Conservation (phyloP, 176 grass and related monocot species). For the Bothriochloa decipiens region DNA sequence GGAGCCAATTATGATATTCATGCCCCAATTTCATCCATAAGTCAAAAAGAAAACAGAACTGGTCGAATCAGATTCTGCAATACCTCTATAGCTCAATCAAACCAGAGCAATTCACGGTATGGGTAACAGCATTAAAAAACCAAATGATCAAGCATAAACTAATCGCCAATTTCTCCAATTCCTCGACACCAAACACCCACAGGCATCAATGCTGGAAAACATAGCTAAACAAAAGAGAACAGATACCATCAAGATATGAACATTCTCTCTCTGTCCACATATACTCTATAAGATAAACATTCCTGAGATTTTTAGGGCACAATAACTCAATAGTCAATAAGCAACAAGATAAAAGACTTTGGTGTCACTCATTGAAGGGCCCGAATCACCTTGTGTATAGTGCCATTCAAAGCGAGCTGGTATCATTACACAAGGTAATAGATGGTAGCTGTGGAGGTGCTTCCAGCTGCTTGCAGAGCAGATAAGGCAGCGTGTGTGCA, state of each 20-base stretch:
- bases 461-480: background rate
- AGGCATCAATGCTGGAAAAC: background rate
- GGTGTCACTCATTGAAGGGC: background rate
- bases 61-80: slow-evolving; percentile 3
- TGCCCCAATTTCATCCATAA: background rate
- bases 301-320: background rate
- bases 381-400: background rate
- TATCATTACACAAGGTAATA: background rate
- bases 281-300: background rate
- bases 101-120: background rate
- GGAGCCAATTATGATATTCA: background rate
- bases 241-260: slow-evolving; percentile 18
- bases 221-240: background rate
- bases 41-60: slow-evolving; percentile 11
- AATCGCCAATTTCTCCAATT: background rate
- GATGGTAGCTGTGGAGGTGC: background rate
- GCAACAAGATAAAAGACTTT: background rate
- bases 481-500: background rate
- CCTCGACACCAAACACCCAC: background rate
- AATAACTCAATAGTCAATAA: background rate
- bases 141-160: background rate
- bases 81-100: background rate
- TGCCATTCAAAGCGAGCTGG: background rate
- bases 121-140: background rate
- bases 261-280: no score